Evolutionary conservation across 208 protist genomes (phyloP), one percentile per base, ranked within the genome.

Genomic region (Trypanosoma cruzi): DNA sequence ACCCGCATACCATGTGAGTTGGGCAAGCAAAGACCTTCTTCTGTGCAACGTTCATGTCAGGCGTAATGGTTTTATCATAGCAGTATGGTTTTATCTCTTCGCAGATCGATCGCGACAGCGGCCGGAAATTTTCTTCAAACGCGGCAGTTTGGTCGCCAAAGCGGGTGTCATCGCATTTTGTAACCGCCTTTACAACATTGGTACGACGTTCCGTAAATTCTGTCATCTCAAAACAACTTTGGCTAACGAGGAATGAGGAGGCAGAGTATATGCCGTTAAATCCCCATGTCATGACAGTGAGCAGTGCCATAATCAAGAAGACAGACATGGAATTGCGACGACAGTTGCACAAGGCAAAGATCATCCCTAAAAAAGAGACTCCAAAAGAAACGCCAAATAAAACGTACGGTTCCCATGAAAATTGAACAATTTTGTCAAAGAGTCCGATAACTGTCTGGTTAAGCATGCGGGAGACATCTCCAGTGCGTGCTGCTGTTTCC

Each of bases 141-240:
- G 2, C 52, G 4, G 37, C 16, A 18, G 7, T 52, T 6, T 37
- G n/a, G n/a, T 24, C 13, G 32, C 14, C 40, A 58, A 77, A 71
- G 36, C 29, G 54, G 5, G 44, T 67, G 31, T 73, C 60, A 56
- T 80, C 66, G 61, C 82, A 88, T 16, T 70, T 50, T 3, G 73
- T 37, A 20, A 73, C 16, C 0, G 67, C 71, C 14, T 26, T 53
- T 11, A 88, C 14, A 34, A 81, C 55, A 52, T 73, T 81, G 24
- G 18, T 54, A 14, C 63, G 48, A 14, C 54, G 50, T 6, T 53
- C 44, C 22, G 70, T 57, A 68, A 74, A 84, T n/a, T 66, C 73
- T 11, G 65, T 31, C 20, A 88, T 70, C 50, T 88, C 79, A 34
- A 62, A 50, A 60, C 83, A 88, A 55, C 53, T 60, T 24, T 88